Evolutionary conservation across 2,329 filamentous ascomycete genomes (phyloP).

Genomic region (Tolypocladium tropicale): DNA sequence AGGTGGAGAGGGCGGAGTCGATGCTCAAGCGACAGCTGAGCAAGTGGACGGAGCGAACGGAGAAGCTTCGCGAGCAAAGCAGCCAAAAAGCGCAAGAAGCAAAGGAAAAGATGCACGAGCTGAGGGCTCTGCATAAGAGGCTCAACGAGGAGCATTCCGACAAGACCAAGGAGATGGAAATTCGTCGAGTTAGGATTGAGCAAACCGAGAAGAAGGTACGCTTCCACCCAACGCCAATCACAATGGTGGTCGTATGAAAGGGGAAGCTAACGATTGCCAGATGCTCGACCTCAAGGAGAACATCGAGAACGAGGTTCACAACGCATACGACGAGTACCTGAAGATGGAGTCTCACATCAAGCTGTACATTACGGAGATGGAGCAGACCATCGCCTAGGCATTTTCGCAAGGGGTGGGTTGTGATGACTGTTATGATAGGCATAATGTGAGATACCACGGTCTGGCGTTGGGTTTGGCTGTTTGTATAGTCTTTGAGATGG

Average conservation of each 20-base stretch:
- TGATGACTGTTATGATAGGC: background rate
- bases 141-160: constrained; percentile 77
- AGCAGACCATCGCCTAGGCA: constrained; percentile 57
- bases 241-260: background rate
- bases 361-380: constrained; percentile 98
- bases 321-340: constrained; percentile 85
- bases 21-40: constrained; percentile 73
- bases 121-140: constrained; percentile 68
- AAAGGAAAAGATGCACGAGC: constrained; percentile 81
- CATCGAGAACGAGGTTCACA: constrained; percentile 88
- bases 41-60: constrained; percentile 80
- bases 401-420: background rate
- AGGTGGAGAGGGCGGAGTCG: constrained; percentile 81
- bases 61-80: constrained; percentile 70
- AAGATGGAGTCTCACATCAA: constrained; percentile 98
- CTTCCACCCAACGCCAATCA: background rate
- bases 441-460: constrained; percentile 1
- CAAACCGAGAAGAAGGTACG: constrained; percentile 95
- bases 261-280: constrained; percentile 35
- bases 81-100: constrained; percentile 72
- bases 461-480: background rate
- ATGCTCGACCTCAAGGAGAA: constrained; percentile 98
- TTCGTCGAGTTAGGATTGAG: constrained; percentile 84
- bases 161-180: constrained; percentile 87
- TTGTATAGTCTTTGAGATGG: background rate